These are phyloP conservation scores for Sideroxylon spinosum DNA, from an alignment of 179 eudicot genomes.

Conservation along the genomic window DNA sequence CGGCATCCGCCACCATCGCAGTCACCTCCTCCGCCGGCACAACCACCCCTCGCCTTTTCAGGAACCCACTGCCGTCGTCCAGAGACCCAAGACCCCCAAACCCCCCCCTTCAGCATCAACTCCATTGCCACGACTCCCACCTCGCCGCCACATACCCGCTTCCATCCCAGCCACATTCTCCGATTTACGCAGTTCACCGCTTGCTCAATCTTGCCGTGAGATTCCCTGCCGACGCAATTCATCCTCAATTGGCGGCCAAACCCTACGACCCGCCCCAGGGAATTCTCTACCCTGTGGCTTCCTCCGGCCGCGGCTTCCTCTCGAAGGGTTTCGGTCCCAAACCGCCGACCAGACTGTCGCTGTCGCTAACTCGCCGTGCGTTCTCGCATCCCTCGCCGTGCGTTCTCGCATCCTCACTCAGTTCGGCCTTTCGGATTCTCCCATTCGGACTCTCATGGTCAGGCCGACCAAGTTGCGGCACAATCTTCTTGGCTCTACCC, in stretches of 20 bases:
- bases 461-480: constrained; percentile 25
- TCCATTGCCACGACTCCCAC: constrained; percentile 12
- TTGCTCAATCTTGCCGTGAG: constrained; percentile 15
- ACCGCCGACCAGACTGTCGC: constrained; percentile 8
- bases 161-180: background rate
- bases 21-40: background rate
- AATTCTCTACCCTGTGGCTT: constrained; percentile 34
- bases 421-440: constrained; percentile 24
- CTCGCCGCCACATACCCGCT: background rate
- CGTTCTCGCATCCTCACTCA: background rate
- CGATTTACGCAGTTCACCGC: background rate
- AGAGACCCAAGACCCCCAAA: constrained; percentile 3
- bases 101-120: background rate
- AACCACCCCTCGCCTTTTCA: constrained; percentile 16
- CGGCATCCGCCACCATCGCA: background rate
- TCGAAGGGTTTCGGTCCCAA: constrained; percentile 19
- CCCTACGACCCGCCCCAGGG: constrained; percentile 21
- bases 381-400: constrained; percentile 8
- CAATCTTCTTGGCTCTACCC: background rate
- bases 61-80: background rate
- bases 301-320: constrained; percentile 34
- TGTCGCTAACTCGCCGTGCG: constrained; percentile 7
- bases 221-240: constrained; percentile 19
- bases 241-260: constrained; percentile 22
- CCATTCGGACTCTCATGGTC: constrained; percentile 22